phyloP scores from a whole-genome alignment of 768 basidiomycete genomes.

The Leccinum barrowsii region DNA sequence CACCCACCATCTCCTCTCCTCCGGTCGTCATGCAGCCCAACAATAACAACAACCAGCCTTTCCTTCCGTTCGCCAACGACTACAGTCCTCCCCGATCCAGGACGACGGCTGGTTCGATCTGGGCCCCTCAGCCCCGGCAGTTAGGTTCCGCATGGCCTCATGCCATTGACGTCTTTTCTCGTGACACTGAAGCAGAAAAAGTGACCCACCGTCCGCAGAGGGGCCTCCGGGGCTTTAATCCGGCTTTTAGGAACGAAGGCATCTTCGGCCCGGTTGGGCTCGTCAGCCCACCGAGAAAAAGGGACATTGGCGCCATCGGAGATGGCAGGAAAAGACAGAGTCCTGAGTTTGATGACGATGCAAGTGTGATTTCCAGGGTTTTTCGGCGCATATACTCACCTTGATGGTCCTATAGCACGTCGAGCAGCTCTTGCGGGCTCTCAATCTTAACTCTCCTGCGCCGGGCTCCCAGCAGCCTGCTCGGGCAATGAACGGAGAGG shows the following conservation, averaged over 20 bases:
- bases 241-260: slow-evolving; percentile 46
- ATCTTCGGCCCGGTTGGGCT: slow-evolving; percentile 58
- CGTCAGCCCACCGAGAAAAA: slow-evolving; percentile 38
- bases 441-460: slow-evolving; percentile 76
- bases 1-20: slow-evolving; percentile 37
- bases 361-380: slow-evolving; percentile 23
- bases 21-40: slow-evolving; percentile 26
- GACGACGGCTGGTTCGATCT: slow-evolving; percentile 58
- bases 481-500: slow-evolving; percentile 42
- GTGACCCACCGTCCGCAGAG: slow-evolving; percentile 32
- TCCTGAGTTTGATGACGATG: slow-evolving; percentile 52
- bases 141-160: slow-evolving; percentile 66
- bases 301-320: slow-evolving; percentile 68
- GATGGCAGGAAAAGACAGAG: slow-evolving; percentile 69
- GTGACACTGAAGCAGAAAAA: slow-evolving; percentile 46
- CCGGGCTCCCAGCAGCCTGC: slow-evolving; percentile 44
- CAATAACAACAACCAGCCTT: slow-evolving; percentile 19
- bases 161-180: slow-evolving; percentile 58
- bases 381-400: slow-evolving; percentile 31
- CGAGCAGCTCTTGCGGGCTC: slow-evolving; percentile 73
- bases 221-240: slow-evolving; percentile 18
- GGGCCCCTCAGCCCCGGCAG: slow-evolving; percentile 78
- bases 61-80: slow-evolving; percentile 36
- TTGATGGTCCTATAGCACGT: slow-evolving; percentile 52
- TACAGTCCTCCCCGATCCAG: slow-evolving; percentile 39